Base-by-base conservation (phyloP, 176 grass and related monocot species). In the Eleusine indica region DNA sequence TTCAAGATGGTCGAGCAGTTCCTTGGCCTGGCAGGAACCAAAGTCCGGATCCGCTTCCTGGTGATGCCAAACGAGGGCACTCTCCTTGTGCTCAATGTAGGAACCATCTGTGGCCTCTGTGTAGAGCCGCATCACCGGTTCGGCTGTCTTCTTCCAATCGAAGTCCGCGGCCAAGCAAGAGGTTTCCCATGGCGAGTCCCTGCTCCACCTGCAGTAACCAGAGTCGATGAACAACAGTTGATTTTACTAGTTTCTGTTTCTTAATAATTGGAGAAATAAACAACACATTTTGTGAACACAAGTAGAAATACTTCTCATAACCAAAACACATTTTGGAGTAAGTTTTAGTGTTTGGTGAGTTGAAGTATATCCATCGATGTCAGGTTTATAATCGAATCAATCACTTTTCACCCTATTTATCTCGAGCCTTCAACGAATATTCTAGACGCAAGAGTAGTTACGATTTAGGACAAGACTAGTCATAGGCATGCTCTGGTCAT, bases 21-120 rank as follows among this genome's bases (percentile, higher is more conserved):
- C 96, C 48, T 98, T 98, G 0, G 93, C 93, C 80, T 98, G 96
- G 75, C 91, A 95, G n/a, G 89, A 96, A 14, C 96, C 91, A 3
- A 98, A 98, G 70, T 98, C 96, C 9, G 96, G 96, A 88, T 98
- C 96, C 0, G 93, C 96, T 17, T 95, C 83, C 0, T 98, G 74
- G 83, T 98, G 91, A 47, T 96, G 96, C 96, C 96, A 98, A 3
- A 96, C 96, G 3, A 98, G n/a, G 4, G 87, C 93, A 56, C 89
- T 95, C 41, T 96, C 93, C 76, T 98, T 98, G 17, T 54, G 72
- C 66, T 98, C 96, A 44, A 96, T 94, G 9, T 14, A 79, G 1
- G 93, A 95, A 22, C 96, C 96, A 57, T 98, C 96, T 0, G 96
- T 98, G 0, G 87, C 84, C 81, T 96, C 93, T 0, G 64, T 95